Evolutionary conservation across 2,329 filamentous ascomycete species (phyloP), one percentile per base, ranked within the genome.

Genomic region (Pseudonectria foliicola): DNA sequence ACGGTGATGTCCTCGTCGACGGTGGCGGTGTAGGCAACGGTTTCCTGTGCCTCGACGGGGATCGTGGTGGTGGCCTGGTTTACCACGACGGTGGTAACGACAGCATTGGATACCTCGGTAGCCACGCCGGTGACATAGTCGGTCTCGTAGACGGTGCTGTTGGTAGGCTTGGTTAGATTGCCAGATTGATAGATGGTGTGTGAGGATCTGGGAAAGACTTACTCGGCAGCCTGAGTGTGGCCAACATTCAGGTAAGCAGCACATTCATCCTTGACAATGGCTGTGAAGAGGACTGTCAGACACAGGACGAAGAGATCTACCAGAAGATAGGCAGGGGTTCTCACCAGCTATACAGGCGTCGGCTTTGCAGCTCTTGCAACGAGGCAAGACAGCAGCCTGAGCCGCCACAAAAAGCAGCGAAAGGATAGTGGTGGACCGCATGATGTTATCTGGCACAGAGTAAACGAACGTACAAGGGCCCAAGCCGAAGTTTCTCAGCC

Each of bases 341-440:
- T 21, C 18, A 33, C 37, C 28, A 31, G 39, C 38, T 34, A 39
- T 34, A 32, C 40, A 39, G 11, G 28, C 37, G 16, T 43, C 37
- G 16, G 34, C 31, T 13, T 23, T 30, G 23, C 37, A 39, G 21
- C 25, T 13, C 27, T 31, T 34, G 32, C 37, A 39, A 26, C 12
- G 32, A 14, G 37, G 37, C 32, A 34, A 32, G 21, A 26, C 27
- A 14, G 37, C 37, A 21, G 28, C 37, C 10, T 37, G 29, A 15
- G 18, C 18, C 18, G 18, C 18, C 8, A 8, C 18, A 21, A 21
- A 21, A 8, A 21, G 8, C 5, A 21, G 8, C 5, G 18, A 21
- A 21, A 21, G 8, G 18, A 21, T 8, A 8, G 18, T 21, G 18
- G 18, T 6, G 18, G 18, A 21, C 18, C 18, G 5, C 18, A 21